Evolutionary conservation across 23 red algal species (phyloP), one percentile per base, ranked within the genome.

Genomic region (Agarophyton chilense): DNA sequence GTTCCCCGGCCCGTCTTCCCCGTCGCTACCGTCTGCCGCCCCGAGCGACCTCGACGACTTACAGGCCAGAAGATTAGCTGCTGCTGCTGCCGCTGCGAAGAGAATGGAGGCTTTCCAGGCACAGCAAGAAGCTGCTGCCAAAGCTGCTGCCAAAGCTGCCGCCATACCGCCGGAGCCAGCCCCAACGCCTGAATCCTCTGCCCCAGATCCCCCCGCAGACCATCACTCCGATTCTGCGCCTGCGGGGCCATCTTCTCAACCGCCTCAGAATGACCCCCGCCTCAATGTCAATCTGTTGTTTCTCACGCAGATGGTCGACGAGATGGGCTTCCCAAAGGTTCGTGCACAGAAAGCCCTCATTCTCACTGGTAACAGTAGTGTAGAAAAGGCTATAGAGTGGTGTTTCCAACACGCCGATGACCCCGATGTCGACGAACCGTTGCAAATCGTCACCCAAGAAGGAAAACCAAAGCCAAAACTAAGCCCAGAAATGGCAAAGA

Each of bases 351-450:
- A 93, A 56, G 96, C 96, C 0, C 77, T 94, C 38, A 82, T 95
- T 40, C 76, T 88, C 28, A 98, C 92, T 14, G 84, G 82, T 54
- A 92, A 88, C 26, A 87, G 95, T 68, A 91, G 89, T 57, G 63
- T 93, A 11, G 92, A 95, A 38, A 47, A 72, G 17, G 96, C 92
- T 16, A 81, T 95, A 66, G 93, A 98, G 35, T 98, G 96, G 96
- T 80, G 93, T 80, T 98, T 98, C 66, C 84, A 89, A 46, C 96
- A 98, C 65, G 82, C 79, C 38, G 96, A 98, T 47, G 96, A 98
- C 51, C 49, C 89, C 28, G 89, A 94, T 60, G 81, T 95, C 57
- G 96, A 98, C 79, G 74, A 92, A 26, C 79, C 92, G 12, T 78
- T 95, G 50, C 78, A 85, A 50, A 71, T 93, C 67, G 77, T 93